Conservation (phyloP, 495 filamentous ascomycete genomes). For the Cercophora samala region DNA sequence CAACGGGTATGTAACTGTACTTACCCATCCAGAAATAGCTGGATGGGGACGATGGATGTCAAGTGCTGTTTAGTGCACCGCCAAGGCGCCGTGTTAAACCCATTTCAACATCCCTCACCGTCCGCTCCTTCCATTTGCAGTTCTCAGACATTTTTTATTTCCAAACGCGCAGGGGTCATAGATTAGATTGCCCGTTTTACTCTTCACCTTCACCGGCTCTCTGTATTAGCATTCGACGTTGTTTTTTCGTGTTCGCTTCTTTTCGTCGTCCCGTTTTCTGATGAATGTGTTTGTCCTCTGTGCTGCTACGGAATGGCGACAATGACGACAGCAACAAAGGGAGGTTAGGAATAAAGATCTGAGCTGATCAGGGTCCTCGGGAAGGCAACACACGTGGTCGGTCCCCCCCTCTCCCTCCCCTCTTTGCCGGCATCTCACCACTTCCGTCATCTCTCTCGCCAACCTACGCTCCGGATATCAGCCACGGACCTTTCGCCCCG, state of each 20-base stretch:
- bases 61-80: background rate
- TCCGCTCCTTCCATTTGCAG: conserved; percentile 11
- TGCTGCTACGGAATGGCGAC: background rate
- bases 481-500: background rate
- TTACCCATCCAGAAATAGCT: background rate
- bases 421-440: background rate
- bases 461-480: background rate
- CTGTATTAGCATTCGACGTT: conserved; percentile 4
- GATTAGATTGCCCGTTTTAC: conserved; percentile 3
- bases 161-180: conserved; percentile 13
- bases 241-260: background rate
- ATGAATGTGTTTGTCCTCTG: background rate
- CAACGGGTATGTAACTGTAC: background rate
- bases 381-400: background rate
- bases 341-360: background rate
- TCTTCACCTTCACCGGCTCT: background rate
- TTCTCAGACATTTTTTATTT: conserved; percentile 11
- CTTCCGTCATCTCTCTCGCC: background rate
- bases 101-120: conserved; percentile 2
- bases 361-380: background rate
- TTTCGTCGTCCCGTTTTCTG: background rate
- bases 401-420: too few species aligned
- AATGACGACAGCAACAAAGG: background rate
- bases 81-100: conserved; percentile 7
- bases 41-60: background rate